Base-by-base conservation (phyloP, 2,329 filamentous ascomycete species). In the Talaromyces sp. region DNA sequence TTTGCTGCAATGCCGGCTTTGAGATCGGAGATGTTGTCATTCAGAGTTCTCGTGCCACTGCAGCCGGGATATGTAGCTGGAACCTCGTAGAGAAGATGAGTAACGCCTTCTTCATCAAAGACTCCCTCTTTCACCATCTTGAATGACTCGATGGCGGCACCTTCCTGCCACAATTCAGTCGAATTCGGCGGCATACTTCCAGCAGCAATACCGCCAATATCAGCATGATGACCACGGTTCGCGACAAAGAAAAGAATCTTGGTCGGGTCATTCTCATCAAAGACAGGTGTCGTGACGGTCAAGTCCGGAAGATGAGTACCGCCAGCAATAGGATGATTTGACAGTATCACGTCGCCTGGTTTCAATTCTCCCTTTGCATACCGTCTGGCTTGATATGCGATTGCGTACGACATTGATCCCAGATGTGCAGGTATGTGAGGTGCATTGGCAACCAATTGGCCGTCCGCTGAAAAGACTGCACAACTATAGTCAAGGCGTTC, bases 1-100 rank as follows among this genome's bases (percentile, higher is more conserved):
- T 96, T 95, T 11, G 90, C 89, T 0, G 91, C 89, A 11, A 94
- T 87, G 69, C 95, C 90, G 0, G 91, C 91, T 71, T 92, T 91
- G 40, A 96, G 79, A 69, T 95, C 91, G 54, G 90, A 92, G 63
- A 95, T 79, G 68, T 95, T 95, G 71, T 96, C 91, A 9, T 83
- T 85, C 1, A 95, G 78, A 68, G 89, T 91, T 43, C 90, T 79
- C 0, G 90, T 92, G 2, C 89, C 90, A 56, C 83, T 86, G 74
- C 89, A 94, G 1, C 88, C 90, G 0, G 86, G 84, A 63, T 89
- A 85, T 64, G 87, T 79, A 0, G 88, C 88, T 0, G 91, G 90
- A 62, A 91, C 88, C 13, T 84, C 79, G 56, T 89, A 84, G 5
- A 95, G 78, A 0, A 90, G 75, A 63, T 91, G 82, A 0, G 81